Conservation (phyloP, 2,329 filamentous ascomycete species). For the Lachnellula occidentalis region DNA sequence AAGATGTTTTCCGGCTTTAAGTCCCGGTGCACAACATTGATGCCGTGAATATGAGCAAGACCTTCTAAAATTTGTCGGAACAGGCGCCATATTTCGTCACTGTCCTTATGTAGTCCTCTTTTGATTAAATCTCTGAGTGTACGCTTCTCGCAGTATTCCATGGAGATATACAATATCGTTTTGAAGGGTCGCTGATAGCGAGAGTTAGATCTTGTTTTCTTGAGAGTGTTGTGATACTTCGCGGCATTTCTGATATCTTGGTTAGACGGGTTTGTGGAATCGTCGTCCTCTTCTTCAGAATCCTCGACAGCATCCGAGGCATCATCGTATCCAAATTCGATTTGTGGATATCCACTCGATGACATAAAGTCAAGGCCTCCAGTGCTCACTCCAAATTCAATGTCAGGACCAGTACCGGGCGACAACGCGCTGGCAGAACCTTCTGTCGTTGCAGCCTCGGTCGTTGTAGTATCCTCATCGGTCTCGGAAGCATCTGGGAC, state of each 20-base stretch:
- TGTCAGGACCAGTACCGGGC: constrained; percentile 21
- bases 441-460: constrained; percentile 35
- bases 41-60: constrained; percentile 78
- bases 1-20: constrained; percentile 98
- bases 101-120: constrained; percentile 66
- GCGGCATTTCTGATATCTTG: constrained; percentile 24
- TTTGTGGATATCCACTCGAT: constrained; percentile 68
- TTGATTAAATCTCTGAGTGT: constrained; percentile 85
- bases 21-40: constrained; percentile 92
- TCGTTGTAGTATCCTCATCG: constrained; percentile 49
- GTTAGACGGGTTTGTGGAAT: constrained; percentile 40
- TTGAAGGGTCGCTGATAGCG: constrained; percentile 49
- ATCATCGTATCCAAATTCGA: constrained; percentile 65
- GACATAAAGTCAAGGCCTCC: constrained; percentile 91
- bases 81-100: constrained; percentile 79
- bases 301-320: constrained; percentile 42
- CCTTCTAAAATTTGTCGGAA: constrained; percentile 91
- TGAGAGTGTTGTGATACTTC: constrained; percentile 17
- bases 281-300: constrained; percentile 40
- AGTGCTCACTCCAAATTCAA: constrained; percentile 48
- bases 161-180: constrained; percentile 90
- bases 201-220: constrained; percentile 26
- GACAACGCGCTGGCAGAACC: constrained; percentile 23
- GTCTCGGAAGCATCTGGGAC: constrained; percentile 47
- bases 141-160: constrained; percentile 92